Evolutionary conservation across 2,329 filamentous ascomycete genomes (phyloP).

Genomic region (Nemania abortiva): DNA sequence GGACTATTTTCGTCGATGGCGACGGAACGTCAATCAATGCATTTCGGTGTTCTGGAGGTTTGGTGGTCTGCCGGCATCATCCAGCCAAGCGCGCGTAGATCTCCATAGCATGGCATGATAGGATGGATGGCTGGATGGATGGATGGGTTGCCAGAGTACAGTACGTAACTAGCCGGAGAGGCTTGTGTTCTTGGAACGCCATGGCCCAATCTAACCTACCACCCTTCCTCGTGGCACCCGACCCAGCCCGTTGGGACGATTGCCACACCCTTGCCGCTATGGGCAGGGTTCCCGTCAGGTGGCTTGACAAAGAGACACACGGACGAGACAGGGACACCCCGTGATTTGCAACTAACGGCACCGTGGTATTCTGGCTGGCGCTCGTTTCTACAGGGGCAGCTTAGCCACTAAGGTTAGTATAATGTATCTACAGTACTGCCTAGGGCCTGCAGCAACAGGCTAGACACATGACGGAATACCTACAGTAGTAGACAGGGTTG

Average conservation of each 20-base stretch:
- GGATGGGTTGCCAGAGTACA: not conserved
- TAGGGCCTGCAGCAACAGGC: slow-evolving; percentile 4
- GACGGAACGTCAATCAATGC: slow-evolving; percentile 1
- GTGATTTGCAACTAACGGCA: slow-evolving; percentile 22
- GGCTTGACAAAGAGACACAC: slow-evolving; percentile 35
- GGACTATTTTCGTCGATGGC: slow-evolving; percentile 21
- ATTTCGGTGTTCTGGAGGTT: slow-evolving; percentile 7
- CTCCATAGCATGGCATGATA: slow-evolving; percentile 13
- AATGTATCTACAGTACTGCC: not conserved
- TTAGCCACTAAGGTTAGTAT: not conserved
- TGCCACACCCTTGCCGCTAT: slow-evolving; percentile 42
- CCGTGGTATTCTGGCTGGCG: slow-evolving; percentile 24
- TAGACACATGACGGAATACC: slow-evolving; percentile 26
- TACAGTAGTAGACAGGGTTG: slow-evolving; percentile 23
- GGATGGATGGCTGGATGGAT: not conserved
- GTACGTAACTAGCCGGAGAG: not conserved
- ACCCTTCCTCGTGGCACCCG: slow-evolving; percentile 45
- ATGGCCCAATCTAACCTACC: slow-evolving; percentile 26
- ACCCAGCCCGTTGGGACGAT: slow-evolving; percentile 46
- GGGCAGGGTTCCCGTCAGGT: slow-evolving; percentile 39
- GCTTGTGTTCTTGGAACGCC: slow-evolving; percentile 27
- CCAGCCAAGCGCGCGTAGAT: slow-evolving; percentile 25
- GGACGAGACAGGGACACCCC: slow-evolving; percentile 30
- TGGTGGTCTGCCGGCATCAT: slow-evolving; percentile 23
- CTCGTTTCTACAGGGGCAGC: slow-evolving; percentile 21